phyloP scores from a whole-genome alignment of 805 yeast genomes.

The Yamadazyma laniorum region DNA sequence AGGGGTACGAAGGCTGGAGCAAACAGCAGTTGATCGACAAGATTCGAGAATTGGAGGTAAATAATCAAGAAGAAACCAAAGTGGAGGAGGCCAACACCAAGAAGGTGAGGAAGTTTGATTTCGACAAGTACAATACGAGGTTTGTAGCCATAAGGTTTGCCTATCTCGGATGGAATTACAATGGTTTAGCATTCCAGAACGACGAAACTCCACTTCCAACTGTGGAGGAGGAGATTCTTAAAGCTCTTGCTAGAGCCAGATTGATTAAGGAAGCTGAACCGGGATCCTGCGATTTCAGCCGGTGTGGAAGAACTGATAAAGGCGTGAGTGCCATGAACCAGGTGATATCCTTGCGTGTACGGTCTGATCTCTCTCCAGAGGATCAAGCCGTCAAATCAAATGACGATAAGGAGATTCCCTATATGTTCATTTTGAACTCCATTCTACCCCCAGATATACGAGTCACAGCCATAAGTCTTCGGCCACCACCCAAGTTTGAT shows the following conservation, averaged over 20 bases:
- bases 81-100: conserved; percentile 1
- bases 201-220: conserved; percentile 81
- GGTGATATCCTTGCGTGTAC: conserved; percentile 74
- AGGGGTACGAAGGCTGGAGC: conserved; percentile 58
- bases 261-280: conserved; percentile 63
- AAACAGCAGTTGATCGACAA: conserved; percentile 60
- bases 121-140: conserved; percentile 59
- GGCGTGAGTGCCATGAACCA: conserved; percentile 99
- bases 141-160: conserved; percentile 80
- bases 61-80: conserved; percentile 1
- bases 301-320: conserved; percentile 93
- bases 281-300: conserved; percentile 65
- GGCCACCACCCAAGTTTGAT: conserved; percentile 82
- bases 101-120: conserved; percentile 54
- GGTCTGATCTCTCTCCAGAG: conserved; percentile 64
- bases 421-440: conserved; percentile 71
- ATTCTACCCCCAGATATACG: conserved; percentile 78
- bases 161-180: conserved; percentile 92
- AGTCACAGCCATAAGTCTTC: conserved; percentile 74
- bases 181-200: conserved; percentile 81
- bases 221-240: conserved; percentile 72
- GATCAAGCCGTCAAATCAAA: conserved; percentile 56
- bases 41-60: conserved; percentile 54
- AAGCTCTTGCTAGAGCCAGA: conserved; percentile 66
- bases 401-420: conserved; percentile 73